phyloP scores from a whole-genome alignment of 768 basidiomycete genomes.

The Leucocoprinus sp. region DNA sequence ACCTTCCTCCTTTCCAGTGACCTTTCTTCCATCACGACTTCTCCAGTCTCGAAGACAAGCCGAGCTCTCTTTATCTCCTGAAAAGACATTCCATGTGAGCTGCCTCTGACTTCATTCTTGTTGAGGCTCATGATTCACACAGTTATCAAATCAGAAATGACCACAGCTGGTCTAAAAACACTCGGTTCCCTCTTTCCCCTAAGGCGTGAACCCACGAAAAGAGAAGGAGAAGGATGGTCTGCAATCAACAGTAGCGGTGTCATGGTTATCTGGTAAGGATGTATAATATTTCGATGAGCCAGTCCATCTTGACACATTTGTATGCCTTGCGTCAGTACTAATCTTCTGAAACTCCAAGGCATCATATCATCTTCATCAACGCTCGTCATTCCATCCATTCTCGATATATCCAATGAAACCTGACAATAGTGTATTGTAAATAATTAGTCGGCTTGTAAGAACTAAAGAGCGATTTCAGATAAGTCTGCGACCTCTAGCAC shows the following conservation, averaged over 20 bases:
- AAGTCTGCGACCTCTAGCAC: slow-evolving; percentile 86
- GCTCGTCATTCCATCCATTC: slow-evolving; percentile 7
- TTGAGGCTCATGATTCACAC: slow-evolving; percentile 9
- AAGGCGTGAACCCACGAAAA: neutral
- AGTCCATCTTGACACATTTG: slow-evolving; percentile 46
- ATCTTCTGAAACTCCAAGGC: slow-evolving; percentile 18
- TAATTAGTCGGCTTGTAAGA: neutral
- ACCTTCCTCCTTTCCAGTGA: neutral
- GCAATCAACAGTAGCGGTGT: no score
- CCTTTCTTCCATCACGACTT: slow-evolving; percentile 11
- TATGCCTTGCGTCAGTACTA: slow-evolving; percentile 30
- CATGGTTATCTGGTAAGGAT: no score
- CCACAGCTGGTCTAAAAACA: neutral
- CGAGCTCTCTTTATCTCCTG: neutral
- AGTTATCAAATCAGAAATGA: neutral
- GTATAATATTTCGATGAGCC: slow-evolving; percentile 43
- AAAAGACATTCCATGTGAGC: neutral
- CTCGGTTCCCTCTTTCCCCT: neutral
- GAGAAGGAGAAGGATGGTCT: no score
- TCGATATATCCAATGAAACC: no score
- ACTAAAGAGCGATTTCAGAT: slow-evolving; percentile 55
- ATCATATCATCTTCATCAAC: slow-evolving; percentile 40
- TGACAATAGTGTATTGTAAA: neutral
- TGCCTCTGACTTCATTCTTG: neutral
- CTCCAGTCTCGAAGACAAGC: neutral